A percentile compares a stretch with the other conserved stretches of the same genome.
Conservation (phyloP, 75 land plant species). For the Cupressus sempervirens region DNA sequence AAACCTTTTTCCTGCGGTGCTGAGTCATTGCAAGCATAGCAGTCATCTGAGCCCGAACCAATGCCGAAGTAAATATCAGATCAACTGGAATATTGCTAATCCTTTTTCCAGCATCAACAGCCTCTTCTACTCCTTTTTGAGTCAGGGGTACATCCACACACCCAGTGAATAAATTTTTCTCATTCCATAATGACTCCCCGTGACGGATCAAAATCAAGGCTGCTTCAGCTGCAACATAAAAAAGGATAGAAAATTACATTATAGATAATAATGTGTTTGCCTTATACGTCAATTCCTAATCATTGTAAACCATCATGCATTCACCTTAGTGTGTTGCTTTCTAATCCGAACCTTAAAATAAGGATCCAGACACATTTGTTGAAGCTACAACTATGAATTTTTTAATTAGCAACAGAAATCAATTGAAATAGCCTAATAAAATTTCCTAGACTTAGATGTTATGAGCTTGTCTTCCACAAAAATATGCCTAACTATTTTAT, state of each 20-base stretch:
- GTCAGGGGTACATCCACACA: conserved; percentile 96
- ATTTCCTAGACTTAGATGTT: not conserved
- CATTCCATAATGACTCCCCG: conserved; percentile 94
- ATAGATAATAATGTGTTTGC: not conserved
- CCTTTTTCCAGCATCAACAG: conserved; percentile 92
- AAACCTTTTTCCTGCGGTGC: conserved; percentile 89
- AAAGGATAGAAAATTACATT: not conserved
- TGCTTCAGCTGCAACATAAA: conserved; percentile 56
- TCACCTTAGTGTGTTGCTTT: no score
- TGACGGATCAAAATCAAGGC: conserved; percentile 85
- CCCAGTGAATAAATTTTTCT: conserved; percentile 90
- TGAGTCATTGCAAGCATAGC: conserved; percentile 99
- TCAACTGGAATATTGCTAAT: conserved; percentile 90
- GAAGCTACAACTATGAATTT: not conserved
- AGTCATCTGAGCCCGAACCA: conserved; percentile 96
- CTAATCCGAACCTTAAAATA: not conserved
- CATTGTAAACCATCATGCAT: not conserved
- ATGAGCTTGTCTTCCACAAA: not conserved
- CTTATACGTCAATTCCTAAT: not conserved
- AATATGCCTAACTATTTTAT: not conserved
- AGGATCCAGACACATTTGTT: not conserved
- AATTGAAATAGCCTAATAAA: conserved; percentile 3
- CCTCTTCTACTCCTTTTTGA: conserved; percentile 86
- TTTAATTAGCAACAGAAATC: not conserved
- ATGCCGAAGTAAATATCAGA: conserved; percentile 76